Evolutionary conservation across 208 protist species (phyloP).

Genomic region (Acanthamoeba royreba): DNA sequence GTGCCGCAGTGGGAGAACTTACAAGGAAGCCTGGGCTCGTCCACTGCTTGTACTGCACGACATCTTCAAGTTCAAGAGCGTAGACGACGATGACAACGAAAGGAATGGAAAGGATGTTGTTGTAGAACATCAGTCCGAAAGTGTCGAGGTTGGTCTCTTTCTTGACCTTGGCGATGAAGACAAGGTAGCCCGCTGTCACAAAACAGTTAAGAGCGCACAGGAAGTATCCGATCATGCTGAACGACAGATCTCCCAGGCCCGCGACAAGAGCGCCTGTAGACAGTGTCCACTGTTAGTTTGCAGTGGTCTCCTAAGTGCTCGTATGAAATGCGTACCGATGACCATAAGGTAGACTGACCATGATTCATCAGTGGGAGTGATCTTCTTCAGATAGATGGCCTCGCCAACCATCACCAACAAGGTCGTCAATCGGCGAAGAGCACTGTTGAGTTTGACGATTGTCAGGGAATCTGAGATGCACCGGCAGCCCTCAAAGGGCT

Average conservation of each 20-base stretch:
- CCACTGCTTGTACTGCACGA: constrained; percentile 16
- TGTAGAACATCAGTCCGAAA: constrained; percentile 76
- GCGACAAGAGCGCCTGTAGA: constrained; percentile 49
- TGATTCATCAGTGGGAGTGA: constrained; percentile 52
- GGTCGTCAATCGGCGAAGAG: constrained; percentile 64
- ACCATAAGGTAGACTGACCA: constrained; percentile 71
- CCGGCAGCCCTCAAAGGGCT: too few relatives aligned
- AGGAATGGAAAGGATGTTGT: constrained; percentile 72
- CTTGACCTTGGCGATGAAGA: constrained; percentile 50
- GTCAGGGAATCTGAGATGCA: not conserved
- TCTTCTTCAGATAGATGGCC: constrained; percentile 43
- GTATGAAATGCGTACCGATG: constrained; percentile 51
- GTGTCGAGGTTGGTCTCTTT: constrained; percentile 64
- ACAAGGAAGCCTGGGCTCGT: constrained; percentile 53
- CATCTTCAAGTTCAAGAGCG: constrained; percentile 37
- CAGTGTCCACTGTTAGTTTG: not conserved
- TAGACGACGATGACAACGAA: constrained; percentile 54
- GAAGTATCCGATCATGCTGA: constrained; percentile 70
- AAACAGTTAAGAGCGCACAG: constrained; percentile 73
- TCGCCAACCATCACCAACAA: constrained; percentile 64
- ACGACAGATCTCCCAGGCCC: constrained; percentile 63
- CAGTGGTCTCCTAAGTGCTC: too few relatives aligned
- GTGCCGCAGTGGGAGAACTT: not conserved
- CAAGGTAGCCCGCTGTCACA: constrained; percentile 65
- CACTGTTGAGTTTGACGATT: not conserved